A percentile compares a stretch with the other conserved stretches of the same genome.
These are phyloP conservation scores for Heliocybe sulcata DNA, from an alignment of 1,284 basidiomycete species.

Conservation along the genomic window DNA sequence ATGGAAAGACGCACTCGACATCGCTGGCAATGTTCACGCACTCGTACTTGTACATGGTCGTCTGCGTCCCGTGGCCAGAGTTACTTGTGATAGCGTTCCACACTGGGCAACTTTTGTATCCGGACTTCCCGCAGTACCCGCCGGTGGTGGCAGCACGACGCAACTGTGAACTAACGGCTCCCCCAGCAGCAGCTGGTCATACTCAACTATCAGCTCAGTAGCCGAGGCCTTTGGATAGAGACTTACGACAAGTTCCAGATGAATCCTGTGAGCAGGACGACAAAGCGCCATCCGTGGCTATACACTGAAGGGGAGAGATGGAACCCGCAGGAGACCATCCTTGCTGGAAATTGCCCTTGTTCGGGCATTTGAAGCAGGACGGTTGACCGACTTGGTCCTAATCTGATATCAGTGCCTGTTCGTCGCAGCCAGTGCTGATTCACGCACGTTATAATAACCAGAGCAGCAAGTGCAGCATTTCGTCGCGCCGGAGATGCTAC, in stretches of 20 bases:
- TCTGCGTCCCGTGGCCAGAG: neutral
- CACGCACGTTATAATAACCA: conserved; percentile 12
- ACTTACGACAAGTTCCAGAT: conserved; percentile 14
- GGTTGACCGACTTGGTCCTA: conserved; percentile 13
- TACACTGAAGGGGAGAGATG: conserved; percentile 11
- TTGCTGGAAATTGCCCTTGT: conserved; percentile 7
- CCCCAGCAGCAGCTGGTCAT: neutral
- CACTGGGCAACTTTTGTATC: neutral
- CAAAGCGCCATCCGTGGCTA: conserved; percentile 8
- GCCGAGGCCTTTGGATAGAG: neutral
- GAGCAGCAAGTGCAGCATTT: conserved; percentile 16
- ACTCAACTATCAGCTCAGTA: neutral
- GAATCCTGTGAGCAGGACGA: conserved; percentile 9
- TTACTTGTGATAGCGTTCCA: neutral
- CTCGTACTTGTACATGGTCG: neutral
- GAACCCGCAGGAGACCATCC: conserved; percentile 13
- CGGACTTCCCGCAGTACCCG: neutral
- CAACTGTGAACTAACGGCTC: neutral
- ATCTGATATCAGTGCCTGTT: neutral
- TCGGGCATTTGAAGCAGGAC: conserved; percentile 15
- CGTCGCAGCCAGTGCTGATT: neutral
- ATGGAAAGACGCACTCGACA: no score
- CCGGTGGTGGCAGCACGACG: neutral
- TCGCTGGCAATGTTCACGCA: neutral
- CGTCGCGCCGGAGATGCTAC: conserved; percentile 12